These are phyloP conservation scores for Penicillium malachiteum DNA, from an alignment of 495 filamentous ascomycete species.

Conservation along the genomic window DNA sequence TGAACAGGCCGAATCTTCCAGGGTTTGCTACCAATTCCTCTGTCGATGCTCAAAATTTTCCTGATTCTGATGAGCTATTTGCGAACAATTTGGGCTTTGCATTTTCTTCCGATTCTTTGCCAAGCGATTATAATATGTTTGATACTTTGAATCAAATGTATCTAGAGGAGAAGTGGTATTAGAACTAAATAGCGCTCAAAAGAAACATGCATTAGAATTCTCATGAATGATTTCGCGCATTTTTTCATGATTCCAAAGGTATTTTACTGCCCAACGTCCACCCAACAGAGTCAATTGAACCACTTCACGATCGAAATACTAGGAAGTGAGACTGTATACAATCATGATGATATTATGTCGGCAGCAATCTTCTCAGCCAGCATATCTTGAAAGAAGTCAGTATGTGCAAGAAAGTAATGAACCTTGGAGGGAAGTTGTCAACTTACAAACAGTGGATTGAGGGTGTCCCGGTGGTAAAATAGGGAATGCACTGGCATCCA, in stretches of 20 bases:
- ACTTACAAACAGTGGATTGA: conserved; percentile 49
- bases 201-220: background rate
- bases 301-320: too few relatives aligned
- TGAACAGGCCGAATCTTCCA: conserved; percentile 1
- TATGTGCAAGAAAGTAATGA: background rate
- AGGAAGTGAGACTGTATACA: background rate
- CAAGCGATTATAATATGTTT: conserved; percentile 32
- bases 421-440: background rate
- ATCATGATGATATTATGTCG: conserved; percentile 36
- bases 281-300: too few relatives aligned
- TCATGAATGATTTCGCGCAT: background rate
- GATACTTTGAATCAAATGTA: conserved; percentile 30
- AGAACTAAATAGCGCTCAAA: background rate
- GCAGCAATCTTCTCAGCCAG: conserved; percentile 63
- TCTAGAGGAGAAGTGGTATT: conserved; percentile 25
- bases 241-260: too few relatives aligned
- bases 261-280: too few relatives aligned
- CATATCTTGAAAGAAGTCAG: conserved; percentile 36
- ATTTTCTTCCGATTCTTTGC: conserved; percentile 23
- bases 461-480: conserved; percentile 58
- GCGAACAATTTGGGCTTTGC: conserved; percentile 24
- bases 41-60: background rate
- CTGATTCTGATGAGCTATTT: conserved; percentile 18
- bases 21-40: background rate
- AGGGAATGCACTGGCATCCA: conserved; percentile 60